Evolutionary conservation across 75 land plant genomes (phyloP).

Genomic region (Cupressus sempervirens): DNA sequence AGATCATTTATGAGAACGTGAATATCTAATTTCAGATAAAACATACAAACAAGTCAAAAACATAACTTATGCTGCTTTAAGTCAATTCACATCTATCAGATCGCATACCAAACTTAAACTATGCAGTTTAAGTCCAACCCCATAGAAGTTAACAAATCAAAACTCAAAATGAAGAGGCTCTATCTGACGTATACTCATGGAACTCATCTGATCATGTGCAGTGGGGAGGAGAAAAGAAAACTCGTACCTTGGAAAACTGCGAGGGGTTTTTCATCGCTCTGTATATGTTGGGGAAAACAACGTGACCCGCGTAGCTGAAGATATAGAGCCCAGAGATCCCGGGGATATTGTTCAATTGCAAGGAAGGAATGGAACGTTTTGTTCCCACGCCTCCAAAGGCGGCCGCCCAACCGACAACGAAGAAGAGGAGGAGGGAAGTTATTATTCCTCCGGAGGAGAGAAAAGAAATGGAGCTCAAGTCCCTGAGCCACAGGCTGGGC

Average conservation of each 20-base stretch:
- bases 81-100: too few species aligned
- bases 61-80: too few species aligned
- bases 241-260: slow-evolving; percentile 62
- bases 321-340: slow-evolving; percentile 61
- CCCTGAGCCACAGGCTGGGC: slow-evolving; percentile 64
- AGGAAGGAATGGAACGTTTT: slow-evolving; percentile 38
- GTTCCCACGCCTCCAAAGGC: slow-evolving; percentile 44
- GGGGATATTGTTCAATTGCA: slow-evolving; percentile 43
- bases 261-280: slow-evolving; percentile 76
- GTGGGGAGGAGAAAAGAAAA: not conserved
- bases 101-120: too few species aligned
- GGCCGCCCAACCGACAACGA: slow-evolving; percentile 38
- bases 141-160: too few species aligned
- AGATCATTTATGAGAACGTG: too few species aligned
- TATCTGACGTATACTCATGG: too few species aligned
- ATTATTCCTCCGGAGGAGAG: slow-evolving; percentile 53
- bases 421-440: slow-evolving; percentile 46
- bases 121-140: too few species aligned
- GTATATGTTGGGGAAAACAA: slow-evolving; percentile 66
- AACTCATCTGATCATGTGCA: not conserved
- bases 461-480: slow-evolving; percentile 66
- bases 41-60: too few species aligned
- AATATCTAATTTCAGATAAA: too few species aligned
- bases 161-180: too few species aligned
- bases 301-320: slow-evolving; percentile 69